Evolutionary conservation across 768 basidiomycete genomes (phyloP), one percentile per base, ranked within the genome.

Genomic region (Lactarius psammicola): DNA sequence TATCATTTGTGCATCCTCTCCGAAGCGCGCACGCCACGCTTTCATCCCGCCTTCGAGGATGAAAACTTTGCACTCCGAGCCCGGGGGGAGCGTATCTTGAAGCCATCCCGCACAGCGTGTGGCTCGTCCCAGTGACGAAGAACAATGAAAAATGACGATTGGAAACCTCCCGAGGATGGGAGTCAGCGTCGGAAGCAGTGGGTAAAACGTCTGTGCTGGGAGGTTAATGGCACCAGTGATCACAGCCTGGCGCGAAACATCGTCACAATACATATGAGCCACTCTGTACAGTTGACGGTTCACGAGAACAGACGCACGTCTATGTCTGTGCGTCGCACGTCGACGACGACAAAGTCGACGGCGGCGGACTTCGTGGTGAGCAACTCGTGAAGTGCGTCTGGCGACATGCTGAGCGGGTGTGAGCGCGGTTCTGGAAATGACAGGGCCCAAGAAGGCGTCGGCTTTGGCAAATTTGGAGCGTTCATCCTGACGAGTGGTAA

Each of bases 171-270:
- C 64, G 10, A 80, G 71, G 15, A 80, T 23, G 0, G 76, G 70
- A 17, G 76, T 23, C 20, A 79, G 63, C 9, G 68, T 69, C 0
- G 76, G 74, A 0, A 80, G 72, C 0, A 78, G 76, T 20, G 73
- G 76, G 60, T 78, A 74, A 72, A 81, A 79, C 0, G 80, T 77
- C 53, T 82, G 80, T 0, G 80, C 81, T 13, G 81, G 80, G 1
- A 81, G 74, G 70, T 81, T 82, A 65, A 81, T 74, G 1, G 79
- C 78, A 23, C 74, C 74, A 1, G 68, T 71, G 64, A 79, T 73
- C 59, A 75, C 64, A 28, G 65, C 72, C 56, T 70, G 66, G 68
- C 65, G 54, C 18, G 53, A 30, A 23, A 51, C 36, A 18, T 58
- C 56, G 30, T 53, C n/a, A 33, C 17, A 13, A 31, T 20, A 13